Evolutionary conservation across 2,329 filamentous ascomycete species (phyloP).

Genomic region (Xylaria hypoxylon): DNA sequence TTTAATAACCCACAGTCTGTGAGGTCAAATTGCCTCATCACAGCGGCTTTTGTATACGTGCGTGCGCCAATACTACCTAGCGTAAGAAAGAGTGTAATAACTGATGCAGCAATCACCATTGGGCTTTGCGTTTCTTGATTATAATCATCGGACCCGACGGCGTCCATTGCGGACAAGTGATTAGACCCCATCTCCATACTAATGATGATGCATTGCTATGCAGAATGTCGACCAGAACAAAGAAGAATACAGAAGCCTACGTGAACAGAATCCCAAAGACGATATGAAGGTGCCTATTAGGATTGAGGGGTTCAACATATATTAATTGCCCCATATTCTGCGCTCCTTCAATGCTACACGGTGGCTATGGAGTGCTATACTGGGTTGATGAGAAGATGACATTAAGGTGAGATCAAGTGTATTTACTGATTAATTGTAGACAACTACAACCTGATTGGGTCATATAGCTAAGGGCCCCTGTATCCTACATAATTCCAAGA

Average conservation of each 20-base stretch:
- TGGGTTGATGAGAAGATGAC: not conserved
- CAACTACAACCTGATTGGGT: not conserved
- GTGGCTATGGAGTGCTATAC: no score
- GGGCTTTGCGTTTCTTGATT: no score
- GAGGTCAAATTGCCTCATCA: constrained; percentile 15
- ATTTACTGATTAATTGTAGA: no score
- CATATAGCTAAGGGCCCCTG: not conserved
- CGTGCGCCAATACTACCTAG: constrained; percentile 1
- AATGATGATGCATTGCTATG: no score
- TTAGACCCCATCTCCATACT: no score
- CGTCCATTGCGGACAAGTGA: no score
- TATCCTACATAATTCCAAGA: not conserved
- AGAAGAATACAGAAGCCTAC: no score
- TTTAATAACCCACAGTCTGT: constrained; percentile 6
- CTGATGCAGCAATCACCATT: not conserved
- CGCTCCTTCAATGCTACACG: not conserved
- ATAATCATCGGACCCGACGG: no score
- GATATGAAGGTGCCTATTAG: not conserved
- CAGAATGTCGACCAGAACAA: no score
- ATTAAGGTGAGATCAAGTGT: no score
- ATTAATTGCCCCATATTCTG: not conserved
- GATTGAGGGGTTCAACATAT: not conserved
- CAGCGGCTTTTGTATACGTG: constrained; percentile 8
- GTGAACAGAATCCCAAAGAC: no score
- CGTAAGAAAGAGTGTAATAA: not conserved